Evolutionary conservation across 306 rosid genomes (phyloP), one percentile per base, ranked within the genome.

Genomic region (Quercus berberidifolia): DNA sequence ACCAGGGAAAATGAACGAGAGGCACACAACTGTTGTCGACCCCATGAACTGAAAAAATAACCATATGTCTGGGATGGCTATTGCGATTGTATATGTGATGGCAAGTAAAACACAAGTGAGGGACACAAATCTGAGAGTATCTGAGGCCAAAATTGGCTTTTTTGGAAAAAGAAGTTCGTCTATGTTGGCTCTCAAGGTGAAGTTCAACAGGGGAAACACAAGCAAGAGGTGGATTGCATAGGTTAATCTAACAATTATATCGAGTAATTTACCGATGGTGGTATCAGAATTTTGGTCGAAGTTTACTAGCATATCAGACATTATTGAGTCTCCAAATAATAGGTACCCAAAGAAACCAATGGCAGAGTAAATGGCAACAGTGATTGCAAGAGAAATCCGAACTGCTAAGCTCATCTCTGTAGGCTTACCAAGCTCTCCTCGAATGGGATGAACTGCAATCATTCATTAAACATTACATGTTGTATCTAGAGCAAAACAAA

Each of bases 1-100:
- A 68, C 88, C 98, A 19, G 99, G 99, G 83, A 95, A 95, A 58
- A 95, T 87, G 80, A 95, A 95, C 78, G 93, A 94, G 15, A 95
- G 97, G 86, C 87, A 88, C 56, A 92, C 82, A 0, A 96, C 98
- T 38, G 96, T 73, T 26, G 99, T 83, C 74, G 97, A 95, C 46
- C 99, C 99, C 79, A 95, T 28, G 81, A 95, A 89, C 86, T 93
- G 98, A 88, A 95, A 93, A 79, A 93, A 85, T 28, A 83, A 91
- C 99, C 98, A 95, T 71, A 95, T 91, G 80, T 90, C 87, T 67
- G 98, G 99, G 78, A 95, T 67, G 21, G 97, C 91, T 41, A 93
- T 93, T 35, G 98, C 98, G 49, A 91, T 93, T n/a, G 90, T 69
- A 83, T 89, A 95, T 56, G 91, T 84, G 77, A 92, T 76, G 43